Base-by-base conservation (phyloP, 352 stramenopile genomes). In the Phytopythium chamaehyphon region DNA sequence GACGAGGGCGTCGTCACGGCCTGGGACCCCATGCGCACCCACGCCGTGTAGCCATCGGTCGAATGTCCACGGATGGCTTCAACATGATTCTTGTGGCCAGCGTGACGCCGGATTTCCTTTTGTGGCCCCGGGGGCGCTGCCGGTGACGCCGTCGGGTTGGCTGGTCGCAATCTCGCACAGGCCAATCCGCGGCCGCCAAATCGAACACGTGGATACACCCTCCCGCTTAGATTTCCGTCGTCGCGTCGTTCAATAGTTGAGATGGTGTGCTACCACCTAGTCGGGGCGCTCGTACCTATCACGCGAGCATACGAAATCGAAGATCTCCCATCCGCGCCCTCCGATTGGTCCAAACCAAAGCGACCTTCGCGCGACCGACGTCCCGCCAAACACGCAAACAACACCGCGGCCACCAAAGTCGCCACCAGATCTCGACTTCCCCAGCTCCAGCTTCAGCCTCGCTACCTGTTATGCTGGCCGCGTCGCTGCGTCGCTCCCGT, bases 391-490 rank as follows among this genome's bases (percentile, higher is more conserved):
- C 37, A 42, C 37, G 15, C 15, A 21, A 21, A 42, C 18, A 4
- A 8, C 18, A n/a, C 37, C 37, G 37, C 37, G 9, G 14, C 37
- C 37, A 42, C 37, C 6, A 42, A 39, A 39, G 35, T 37, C 36
- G 28, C 28, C 28, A 33, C 26, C 22, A 47, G 38, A 39, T 55
- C 26, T 26, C 36, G 47, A 26, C 35, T 22, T 36, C 10, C 21
- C 19, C 24, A n/a, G 38, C 40, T 40, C 26, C 11, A 39, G 11
- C 16, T 24, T 31, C 35, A 21, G 22, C 31, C 16, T 42, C 42
- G 24, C 47, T 6, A 21, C 40, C 26, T 8, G 14, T 33, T 12
- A 85, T 85, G 73, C 55, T 85, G 63, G 55, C 59, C 21, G 56
- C 65, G 33, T 58, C 71, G 37, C 54, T 69, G 43, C 69, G 68